Conservation (phyloP, 306 rosid species). For the Citrullus mucosospermus region DNA sequence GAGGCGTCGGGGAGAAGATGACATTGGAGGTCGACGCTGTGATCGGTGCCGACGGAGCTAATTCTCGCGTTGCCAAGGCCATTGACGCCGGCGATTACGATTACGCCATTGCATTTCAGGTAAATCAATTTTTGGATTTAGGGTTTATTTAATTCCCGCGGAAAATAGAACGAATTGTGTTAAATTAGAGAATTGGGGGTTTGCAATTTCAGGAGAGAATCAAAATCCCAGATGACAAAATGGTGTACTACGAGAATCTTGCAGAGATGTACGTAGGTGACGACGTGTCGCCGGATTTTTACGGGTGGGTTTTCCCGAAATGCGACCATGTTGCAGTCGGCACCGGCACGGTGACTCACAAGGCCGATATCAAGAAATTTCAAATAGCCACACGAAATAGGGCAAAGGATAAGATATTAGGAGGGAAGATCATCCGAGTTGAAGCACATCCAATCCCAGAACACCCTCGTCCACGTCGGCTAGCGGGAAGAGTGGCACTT, state of each 20-base stretch:
- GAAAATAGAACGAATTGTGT: neutral
- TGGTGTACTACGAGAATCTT: slow-evolving; percentile 82
- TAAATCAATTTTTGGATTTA: neutral
- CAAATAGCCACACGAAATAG: slow-evolving; percentile 90
- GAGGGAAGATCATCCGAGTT: slow-evolving; percentile 82
- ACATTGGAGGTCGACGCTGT: slow-evolving; percentile 89
- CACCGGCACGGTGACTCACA: slow-evolving; percentile 94
- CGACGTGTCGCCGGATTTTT: slow-evolving; percentile 95
- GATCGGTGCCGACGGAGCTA: slow-evolving; percentile 95
- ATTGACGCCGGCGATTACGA: slow-evolving; percentile 92
- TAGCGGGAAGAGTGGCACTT: slow-evolving; percentile 62
- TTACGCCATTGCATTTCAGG: slow-evolving; percentile 97
- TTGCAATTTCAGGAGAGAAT: slow-evolving; percentile 62
- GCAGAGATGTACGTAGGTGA: slow-evolving; percentile 97
- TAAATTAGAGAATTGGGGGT: neutral
- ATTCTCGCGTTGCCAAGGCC: slow-evolving; percentile 84
- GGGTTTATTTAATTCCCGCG: neutral
- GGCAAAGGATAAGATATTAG: slow-evolving; percentile 86
- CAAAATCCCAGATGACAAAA: slow-evolving; percentile 78
- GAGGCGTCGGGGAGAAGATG: slow-evolving; percentile 60
- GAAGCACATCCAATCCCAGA: slow-evolving; percentile 98
- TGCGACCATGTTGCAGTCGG: slow-evolving; percentile 98
- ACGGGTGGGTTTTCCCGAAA: slow-evolving; percentile 97
- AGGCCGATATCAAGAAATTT: slow-evolving; percentile 96
- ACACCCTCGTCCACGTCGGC: slow-evolving; percentile 87